Evolutionary conservation across 257 asterid genomes (phyloP).

Genomic region (Gynochthodes officinalis): DNA sequence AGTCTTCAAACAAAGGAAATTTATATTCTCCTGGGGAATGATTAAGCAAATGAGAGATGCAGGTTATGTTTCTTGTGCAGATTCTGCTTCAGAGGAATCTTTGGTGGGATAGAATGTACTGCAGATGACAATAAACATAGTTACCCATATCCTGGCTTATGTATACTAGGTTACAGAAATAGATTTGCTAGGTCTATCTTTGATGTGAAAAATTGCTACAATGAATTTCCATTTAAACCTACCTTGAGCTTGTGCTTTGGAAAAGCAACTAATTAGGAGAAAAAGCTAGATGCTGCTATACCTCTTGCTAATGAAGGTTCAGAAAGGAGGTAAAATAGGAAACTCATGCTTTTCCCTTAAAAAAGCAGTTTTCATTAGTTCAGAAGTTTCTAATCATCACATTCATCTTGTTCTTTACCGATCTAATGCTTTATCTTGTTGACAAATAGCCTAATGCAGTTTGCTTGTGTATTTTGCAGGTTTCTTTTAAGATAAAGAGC

Average conservation of each 20-base stretch:
- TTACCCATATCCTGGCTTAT: background rate
- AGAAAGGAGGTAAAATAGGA: background rate
- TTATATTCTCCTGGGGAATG: conserved; percentile 44
- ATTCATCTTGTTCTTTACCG: background rate
- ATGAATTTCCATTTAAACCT: background rate
- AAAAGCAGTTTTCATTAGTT: background rate
- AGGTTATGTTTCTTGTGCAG: conserved; percentile 33
- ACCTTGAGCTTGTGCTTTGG: background rate
- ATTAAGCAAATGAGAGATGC: conserved; percentile 56
- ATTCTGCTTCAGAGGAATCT: conserved; percentile 34
- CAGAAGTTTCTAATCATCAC: background rate
- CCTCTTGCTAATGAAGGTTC: background rate
- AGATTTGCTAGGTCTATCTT: background rate
- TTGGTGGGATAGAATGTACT: conserved; percentile 23
- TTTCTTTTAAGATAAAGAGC: background rate
- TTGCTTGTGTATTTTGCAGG: background rate
- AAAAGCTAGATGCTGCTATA: background rate
- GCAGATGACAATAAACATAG: background rate
- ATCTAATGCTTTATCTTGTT: background rate
- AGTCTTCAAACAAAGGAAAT: conserved; percentile 43
- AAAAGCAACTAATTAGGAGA: background rate
- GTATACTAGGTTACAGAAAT: background rate
- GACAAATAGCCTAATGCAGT: background rate
- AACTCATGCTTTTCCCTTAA: background rate
- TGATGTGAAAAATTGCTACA: background rate